Base-by-base conservation (phyloP, 1,139 yeast genomes). In the Kurtzmaniella natalensis region DNA sequence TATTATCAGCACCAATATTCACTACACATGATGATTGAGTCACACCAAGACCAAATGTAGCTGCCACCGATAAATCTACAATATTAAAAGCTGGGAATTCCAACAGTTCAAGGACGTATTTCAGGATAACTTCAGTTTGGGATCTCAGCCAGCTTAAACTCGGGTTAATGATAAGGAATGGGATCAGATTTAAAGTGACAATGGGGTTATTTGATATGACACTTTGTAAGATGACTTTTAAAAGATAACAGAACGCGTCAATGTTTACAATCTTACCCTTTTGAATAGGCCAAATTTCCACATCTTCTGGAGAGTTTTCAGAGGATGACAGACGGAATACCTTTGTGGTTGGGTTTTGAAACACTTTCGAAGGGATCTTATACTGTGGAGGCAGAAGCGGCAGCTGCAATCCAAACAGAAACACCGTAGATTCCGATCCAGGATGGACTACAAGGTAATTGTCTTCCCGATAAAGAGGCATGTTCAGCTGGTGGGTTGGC, bases 371-470 rank as follows among this genome's bases (percentile, higher is more conserved):
- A 9, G 96, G 94, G 25, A 88, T 66, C 40, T 77, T 77, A 44
- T 74, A 75, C 31, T 78, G 75, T 1, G 96, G 95, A 2, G 94
- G 88, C 3, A 84, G 63, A 43, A 86, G 70, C 1, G 86, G 71
- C 43, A 89, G 96, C 35, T 78, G 81, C 28, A 89, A 64, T 2
- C 96, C 96, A 53, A 85, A 81, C 46, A 83, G 82, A 28, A 85
- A 85, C 36, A 81, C 63, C 1, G 96, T 86, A 36, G 72, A 61
- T 37, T 64, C 68, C 2, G 94, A 81, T n/a, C 96, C 95, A 1
- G 95, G 87, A 39, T 86, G 80, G 28, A 89, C 75, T 33, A 88
- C 75, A 60, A 70, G 59, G 45, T 74, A 70, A 53, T 70, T 71
- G 42, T 75, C 81, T 59, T 77, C 83, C 51, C 79, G 70, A 53